Percentiles rank a stretch among this genome's conserved stretches.
Conservation (phyloP, 805 yeast genomes). For the Scheffersomyces ergatensis region DNA sequence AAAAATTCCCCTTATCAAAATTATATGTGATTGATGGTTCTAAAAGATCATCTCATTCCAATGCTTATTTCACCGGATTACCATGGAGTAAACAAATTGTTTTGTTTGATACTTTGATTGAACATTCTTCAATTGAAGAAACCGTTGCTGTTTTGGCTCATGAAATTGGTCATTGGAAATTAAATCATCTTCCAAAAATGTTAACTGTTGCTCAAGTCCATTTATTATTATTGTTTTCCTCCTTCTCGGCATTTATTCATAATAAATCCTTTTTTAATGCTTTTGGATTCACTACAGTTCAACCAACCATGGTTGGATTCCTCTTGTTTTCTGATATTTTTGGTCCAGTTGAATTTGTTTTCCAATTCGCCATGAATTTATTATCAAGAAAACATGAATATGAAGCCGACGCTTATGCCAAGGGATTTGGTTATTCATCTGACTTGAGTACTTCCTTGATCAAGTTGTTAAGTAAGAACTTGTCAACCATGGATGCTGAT, state of each 20-base stretch:
- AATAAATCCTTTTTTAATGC: constrained; percentile 75
- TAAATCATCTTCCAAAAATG: constrained; percentile 81
- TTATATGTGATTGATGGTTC: constrained; percentile 95
- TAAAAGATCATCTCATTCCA: constrained; percentile 91
- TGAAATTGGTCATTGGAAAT: constrained; percentile 97
- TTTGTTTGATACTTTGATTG: constrained; percentile 84
- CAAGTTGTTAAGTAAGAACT: constrained; percentile 73
- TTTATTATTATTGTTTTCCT: constrained; percentile 59
- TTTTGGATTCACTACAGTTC: constrained; percentile 66
- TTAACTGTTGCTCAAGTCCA: constrained; percentile 64
- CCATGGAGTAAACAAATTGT: constrained; percentile 98
- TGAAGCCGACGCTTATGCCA: constrained; percentile 90
- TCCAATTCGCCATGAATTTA: constrained; percentile 65
- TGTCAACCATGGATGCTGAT: constrained; percentile 85
- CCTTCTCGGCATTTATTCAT: constrained; percentile 77
- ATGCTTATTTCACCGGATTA: constrained; percentile 93
- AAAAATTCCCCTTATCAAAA: constrained; percentile 83
- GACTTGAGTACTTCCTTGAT: constrained; percentile 72
- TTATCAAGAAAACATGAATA: constrained; percentile 86
- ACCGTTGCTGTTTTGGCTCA: constrained; percentile 96
- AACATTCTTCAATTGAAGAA: constrained; percentile 71
- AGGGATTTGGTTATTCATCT: constrained; percentile 64
- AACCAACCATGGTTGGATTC: constrained; percentile 82
- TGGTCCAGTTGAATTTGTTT: constrained; percentile 69
- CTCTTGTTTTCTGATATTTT: constrained; percentile 73